phyloP scores from a whole-genome alignment of 2,329 filamentous ascomycete species.

The Westerdykella aurantiaca region DNA sequence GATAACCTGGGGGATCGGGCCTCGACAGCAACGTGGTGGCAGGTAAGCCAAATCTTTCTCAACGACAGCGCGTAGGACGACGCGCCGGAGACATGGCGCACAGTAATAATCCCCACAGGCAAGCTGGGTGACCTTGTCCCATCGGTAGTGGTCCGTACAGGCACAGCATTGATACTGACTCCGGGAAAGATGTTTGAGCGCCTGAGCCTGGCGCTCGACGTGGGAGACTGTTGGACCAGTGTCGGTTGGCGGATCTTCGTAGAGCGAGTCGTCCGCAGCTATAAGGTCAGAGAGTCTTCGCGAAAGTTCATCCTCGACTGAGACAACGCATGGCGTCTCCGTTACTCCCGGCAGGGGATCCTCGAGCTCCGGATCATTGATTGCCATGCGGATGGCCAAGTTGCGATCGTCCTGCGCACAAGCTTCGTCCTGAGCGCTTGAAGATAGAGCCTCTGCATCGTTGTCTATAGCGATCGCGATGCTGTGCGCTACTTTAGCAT shows the following conservation, averaged over 20 bases:
- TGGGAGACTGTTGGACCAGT: conserved; percentile 1
- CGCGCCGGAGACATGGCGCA: conserved; percentile 3
- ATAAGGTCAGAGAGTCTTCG: neutral
- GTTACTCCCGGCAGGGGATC: conserved; percentile 2
- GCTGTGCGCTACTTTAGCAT: conserved; percentile 7
- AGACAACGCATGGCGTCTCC: conserved; percentile 1
- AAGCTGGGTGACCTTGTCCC: neutral
- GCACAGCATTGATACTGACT: conserved; percentile 1
- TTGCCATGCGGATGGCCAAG: conserved; percentile 2
- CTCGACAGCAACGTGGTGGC: conserved; percentile 6
- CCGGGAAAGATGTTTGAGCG: conserved; percentile 1
- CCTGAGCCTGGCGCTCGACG: conserved; percentile 1
- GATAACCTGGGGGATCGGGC: conserved; percentile 28
- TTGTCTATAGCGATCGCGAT: conserved; percentile 5
- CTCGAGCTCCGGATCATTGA: conserved; percentile 3
- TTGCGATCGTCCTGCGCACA: conserved; percentile 3
- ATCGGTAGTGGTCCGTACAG: conserved; percentile 1
- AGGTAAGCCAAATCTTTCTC: conserved; percentile 5
- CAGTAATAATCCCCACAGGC: conserved; percentile 8
- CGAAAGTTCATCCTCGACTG: conserved; percentile 1
- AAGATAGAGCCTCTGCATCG: conserved; percentile 4
- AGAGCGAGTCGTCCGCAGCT: neutral
- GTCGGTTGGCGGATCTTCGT: neutral
- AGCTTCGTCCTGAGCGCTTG: neutral
- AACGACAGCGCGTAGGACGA: conserved; percentile 4